A percentile compares a stretch with the other conserved stretches of the same genome.
These are phyloP conservation scores for Trypanosoma avium DNA, from an alignment of 208 protist species.

Conservation along the genomic window DNA sequence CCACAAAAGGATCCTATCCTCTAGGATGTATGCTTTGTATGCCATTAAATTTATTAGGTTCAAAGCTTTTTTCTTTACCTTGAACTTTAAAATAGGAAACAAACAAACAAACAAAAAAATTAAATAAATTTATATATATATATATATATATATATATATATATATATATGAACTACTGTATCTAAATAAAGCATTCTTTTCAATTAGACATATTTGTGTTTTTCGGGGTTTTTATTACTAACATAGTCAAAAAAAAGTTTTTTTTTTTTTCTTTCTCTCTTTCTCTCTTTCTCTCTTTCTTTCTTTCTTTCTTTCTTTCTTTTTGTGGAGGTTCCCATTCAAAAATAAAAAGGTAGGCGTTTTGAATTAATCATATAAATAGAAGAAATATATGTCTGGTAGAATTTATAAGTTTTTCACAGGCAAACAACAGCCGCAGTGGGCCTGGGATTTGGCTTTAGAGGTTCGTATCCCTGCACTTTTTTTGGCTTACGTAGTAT, in stretches of 20 bases:
- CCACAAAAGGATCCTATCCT: constrained; percentile 20
- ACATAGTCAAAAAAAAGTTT: too few relatives aligned
- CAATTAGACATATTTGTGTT: too few relatives aligned
- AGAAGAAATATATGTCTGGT: constrained; percentile 32
- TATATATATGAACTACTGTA: not conserved
- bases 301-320: constrained; percentile 17
- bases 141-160: too few relatives aligned
- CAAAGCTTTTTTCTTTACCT: constrained; percentile 8
- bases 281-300: constrained; percentile 15
- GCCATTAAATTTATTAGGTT: not conserved
- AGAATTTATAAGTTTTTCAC: constrained; percentile 67
- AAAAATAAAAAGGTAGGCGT: not conserved
- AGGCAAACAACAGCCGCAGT: constrained; percentile 78
- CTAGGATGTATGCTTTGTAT: constrained; percentile 70
- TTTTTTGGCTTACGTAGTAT: constrained; percentile 54
- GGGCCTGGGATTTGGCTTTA: constrained; percentile 87
- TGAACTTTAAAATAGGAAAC: not conserved
- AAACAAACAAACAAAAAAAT: not conserved
- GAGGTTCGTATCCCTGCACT: constrained; percentile 77
- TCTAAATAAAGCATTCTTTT: too few relatives aligned
- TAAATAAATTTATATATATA: not conserved
- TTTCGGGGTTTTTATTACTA: too few relatives aligned
- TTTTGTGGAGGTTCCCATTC: not conserved
- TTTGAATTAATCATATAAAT: not conserved
- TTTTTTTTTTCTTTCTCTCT: constrained; percentile 5